Percentiles rank a stretch among this genome's conserved stretches.
These are phyloP conservation scores for Colletotrichum nymphaeae DNA, from an alignment of 2,329 filamentous ascomycete species.

Conservation along the genomic window DNA sequence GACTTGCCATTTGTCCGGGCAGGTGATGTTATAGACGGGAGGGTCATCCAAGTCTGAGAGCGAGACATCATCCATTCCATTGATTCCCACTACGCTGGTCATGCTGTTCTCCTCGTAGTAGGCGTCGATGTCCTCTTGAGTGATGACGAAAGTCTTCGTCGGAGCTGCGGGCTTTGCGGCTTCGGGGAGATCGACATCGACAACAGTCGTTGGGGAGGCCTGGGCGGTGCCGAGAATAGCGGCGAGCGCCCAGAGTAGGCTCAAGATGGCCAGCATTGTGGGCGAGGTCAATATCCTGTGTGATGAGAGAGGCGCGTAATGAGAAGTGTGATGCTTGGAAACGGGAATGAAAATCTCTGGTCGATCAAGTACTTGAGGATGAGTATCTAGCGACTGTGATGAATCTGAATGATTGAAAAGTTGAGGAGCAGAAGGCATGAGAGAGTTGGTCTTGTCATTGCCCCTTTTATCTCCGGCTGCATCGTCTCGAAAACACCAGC, in stretches of 20 bases:
- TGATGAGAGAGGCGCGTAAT: not conserved
- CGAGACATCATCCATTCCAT: not conserved
- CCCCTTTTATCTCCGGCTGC: not conserved
- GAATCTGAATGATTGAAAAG: not conserved
- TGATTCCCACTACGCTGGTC: no score
- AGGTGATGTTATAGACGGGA: not conserved
- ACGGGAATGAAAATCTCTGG: not conserved
- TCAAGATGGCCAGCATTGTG: not conserved
- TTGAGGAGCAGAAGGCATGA: not conserved
- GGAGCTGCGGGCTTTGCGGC: not conserved
- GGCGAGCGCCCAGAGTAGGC: not conserved
- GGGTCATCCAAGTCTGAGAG: not conserved
- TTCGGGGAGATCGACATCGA: not conserved
- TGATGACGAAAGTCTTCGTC: not conserved
- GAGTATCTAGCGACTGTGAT: not conserved
- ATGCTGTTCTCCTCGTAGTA: not conserved
- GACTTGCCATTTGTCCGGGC: slow-evolving; percentile 4
- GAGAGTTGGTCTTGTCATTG: not conserved
- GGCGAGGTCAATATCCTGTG: not conserved
- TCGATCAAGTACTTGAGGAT: not conserved
- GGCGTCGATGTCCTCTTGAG: not conserved
- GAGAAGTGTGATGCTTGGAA: not conserved
- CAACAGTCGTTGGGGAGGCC: not conserved
- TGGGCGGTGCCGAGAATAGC: not conserved
- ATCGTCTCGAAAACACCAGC: not conserved